Evolutionary conservation across 352 stramenopile genomes (phyloP).

Genomic region (Phytophthora vignae): DNA sequence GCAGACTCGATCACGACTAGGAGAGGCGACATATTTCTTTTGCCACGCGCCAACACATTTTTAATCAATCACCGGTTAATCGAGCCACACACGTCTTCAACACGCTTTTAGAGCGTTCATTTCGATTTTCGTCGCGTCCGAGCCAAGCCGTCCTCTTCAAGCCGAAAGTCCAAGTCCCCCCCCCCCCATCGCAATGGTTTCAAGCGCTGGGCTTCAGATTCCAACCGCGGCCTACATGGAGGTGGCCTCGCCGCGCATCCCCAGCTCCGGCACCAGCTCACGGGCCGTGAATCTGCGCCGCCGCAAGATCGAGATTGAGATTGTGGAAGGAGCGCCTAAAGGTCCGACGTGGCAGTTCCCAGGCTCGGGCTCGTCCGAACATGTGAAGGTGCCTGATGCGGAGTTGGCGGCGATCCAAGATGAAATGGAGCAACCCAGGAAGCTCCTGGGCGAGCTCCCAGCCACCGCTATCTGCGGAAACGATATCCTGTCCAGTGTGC

Average conservation of each 20-base stretch:
- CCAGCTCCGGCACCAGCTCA: conserved; percentile 4
- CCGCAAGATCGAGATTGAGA: conserved; percentile 45
- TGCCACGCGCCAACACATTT: background rate
- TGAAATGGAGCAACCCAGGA: conserved; percentile 16
- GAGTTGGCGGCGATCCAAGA: conserved; percentile 35
- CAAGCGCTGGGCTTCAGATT: conserved; percentile 25
- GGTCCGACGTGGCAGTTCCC: conserved; percentile 42
- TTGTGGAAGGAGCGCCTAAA: conserved; percentile 18
- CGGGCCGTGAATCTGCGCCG: conserved; percentile 11
- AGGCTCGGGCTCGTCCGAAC: conserved; percentile 16
- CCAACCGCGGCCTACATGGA: conserved; percentile 36
- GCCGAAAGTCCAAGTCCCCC: background rate
- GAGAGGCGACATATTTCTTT: conserved; percentile 9
- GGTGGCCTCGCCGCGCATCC: conserved; percentile 22
- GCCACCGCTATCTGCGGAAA: conserved; percentile 89
- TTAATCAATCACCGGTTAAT: background rate
- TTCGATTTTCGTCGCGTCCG: conserved; percentile 22
- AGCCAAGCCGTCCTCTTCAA: conserved; percentile 12
- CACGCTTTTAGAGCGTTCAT: conserved; percentile 2
- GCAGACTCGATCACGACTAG: background rate
- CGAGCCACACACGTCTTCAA: background rate
- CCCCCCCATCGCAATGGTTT: conserved; percentile 24
- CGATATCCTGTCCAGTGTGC: conserved; percentile 83
- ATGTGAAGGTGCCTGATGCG: conserved; percentile 28
- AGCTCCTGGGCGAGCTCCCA: conserved; percentile 60